phyloP scores from a whole-genome alignment of 257 asterid genomes.

The Nyctanthes arbortristis region DNA sequence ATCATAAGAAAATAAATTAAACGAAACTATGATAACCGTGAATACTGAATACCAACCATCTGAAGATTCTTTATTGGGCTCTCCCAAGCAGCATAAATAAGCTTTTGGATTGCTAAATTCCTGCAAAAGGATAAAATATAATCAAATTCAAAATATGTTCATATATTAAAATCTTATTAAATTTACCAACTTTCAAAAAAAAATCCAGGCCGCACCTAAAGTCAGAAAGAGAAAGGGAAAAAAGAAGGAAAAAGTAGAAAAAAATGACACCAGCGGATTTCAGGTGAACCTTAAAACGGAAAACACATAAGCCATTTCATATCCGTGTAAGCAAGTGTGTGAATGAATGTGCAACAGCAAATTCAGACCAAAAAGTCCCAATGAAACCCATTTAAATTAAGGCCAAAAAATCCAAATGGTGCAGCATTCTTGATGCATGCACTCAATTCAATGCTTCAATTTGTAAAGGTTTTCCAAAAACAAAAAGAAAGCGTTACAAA shows the following conservation, averaged over 20 bases:
- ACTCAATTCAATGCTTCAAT: slow-evolving; percentile 19
- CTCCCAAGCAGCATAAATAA: slow-evolving; percentile 16
- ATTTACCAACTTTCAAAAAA: slow-evolving; percentile 4
- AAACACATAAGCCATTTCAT: background rate
- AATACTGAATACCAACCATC: slow-evolving; percentile 34
- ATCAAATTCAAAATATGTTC: background rate
- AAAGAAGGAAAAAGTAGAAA: background rate
- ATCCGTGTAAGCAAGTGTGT: background rate
- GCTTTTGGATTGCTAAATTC: slow-evolving; percentile 5
- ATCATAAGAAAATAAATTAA: slow-evolving; percentile 10
- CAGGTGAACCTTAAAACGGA: background rate
- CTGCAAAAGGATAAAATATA: slow-evolving; percentile 17
- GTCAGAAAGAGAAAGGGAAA: too few species aligned
- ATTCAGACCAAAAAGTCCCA: slow-evolving; percentile 5
- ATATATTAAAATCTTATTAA: background rate
- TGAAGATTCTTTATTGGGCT: slow-evolving; percentile 6
- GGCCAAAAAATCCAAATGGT: background rate
- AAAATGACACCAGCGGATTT: background rate
- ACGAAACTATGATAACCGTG: slow-evolving; percentile 9
- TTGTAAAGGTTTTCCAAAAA: background rate
- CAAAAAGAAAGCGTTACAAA: background rate
- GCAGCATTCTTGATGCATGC: slow-evolving; percentile 27
- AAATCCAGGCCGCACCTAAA: too few species aligned
- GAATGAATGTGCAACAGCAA: background rate
- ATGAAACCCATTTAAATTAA: background rate